Evolutionary conservation across 495 filamentous ascomycete species (phyloP), one percentile per base, ranked within the genome.

Genomic region (Sphaerosporella brunnea): DNA sequence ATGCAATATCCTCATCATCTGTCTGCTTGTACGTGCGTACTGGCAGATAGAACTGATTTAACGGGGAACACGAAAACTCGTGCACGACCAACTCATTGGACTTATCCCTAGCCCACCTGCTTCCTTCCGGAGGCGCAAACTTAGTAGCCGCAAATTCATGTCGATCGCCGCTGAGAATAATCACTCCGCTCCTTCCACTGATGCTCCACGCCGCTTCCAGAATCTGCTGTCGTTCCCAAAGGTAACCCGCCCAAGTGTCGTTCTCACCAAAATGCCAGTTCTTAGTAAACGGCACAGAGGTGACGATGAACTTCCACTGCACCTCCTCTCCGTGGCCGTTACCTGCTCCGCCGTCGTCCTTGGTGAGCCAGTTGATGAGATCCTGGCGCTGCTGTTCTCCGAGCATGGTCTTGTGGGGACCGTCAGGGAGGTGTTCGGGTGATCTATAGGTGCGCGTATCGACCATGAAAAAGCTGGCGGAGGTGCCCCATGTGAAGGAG

Each of bases 141-240:
- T 93, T 93, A 0, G 87, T 95, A 0, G 88, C 85, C 21, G 80
- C 90, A 61, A 96, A 96, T 62, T 97, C 90, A 59, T 97, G 90
- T 3, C 90, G 65, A 55, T 97, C 90, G 9, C 90, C 90, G 26
- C 79, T 84, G 36, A 97, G 64, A 7, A 97, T 67, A 19, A 97
- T 73, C 19, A 97, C 75, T 23, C 86, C 83, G 15, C 80, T 65
- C 3, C 80, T 77, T 0, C 76, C 72, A 21, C 78, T 73, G 1
- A 77, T 77, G 44, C 79, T 76, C 85, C 90, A 95, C 76, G 94
- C 93, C 7, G 81, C 79, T 56, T 93, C 78, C 36, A 96, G 76
- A 36, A 97, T 73, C 48, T 64, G 71, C 23, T 69, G 72, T 13
- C 90, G 77, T 64, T 97, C 90, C 36, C 69, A 54, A 10, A 93